Percentiles rank a stretch among this genome's conserved stretches.
These are phyloP conservation scores for Globisporangium nagaii DNA, from an alignment of 352 stramenopile species.

Conservation along the genomic window DNA sequence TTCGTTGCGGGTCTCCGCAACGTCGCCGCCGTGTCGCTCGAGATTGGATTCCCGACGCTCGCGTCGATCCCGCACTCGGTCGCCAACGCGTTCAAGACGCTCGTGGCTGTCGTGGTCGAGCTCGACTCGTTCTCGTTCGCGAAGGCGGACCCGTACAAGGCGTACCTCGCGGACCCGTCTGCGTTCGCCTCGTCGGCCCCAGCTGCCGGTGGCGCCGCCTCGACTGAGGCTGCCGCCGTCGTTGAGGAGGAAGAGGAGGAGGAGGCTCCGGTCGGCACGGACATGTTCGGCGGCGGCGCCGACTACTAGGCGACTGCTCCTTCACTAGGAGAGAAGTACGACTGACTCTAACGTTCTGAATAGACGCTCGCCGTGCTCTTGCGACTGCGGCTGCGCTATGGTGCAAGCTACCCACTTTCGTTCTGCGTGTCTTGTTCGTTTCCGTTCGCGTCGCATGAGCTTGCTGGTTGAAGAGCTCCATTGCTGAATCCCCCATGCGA, in stretches of 20 bases:
- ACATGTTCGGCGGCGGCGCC: slow-evolving; percentile 78
- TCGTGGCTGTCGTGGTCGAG: slow-evolving; percentile 95
- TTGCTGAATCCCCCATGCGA: background rate
- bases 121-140: slow-evolving; percentile 97
- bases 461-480: too few species aligned
- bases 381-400: slow-evolving; percentile 4
- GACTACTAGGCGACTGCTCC: slow-evolving; percentile 57
- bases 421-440: background rate
- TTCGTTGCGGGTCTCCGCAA: slow-evolving; percentile 93
- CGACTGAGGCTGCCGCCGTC: slow-evolving; percentile 47
- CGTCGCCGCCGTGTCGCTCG: slow-evolving; percentile 94
- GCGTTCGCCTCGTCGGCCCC: slow-evolving; percentile 88
- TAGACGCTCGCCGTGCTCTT: background rate
- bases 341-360: slow-evolving; percentile 14
- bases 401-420: slow-evolving; percentile 1
- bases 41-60: slow-evolving; percentile 95
- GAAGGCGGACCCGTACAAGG: slow-evolving; percentile 96
- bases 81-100: slow-evolving; percentile 98
- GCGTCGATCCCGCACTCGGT: slow-evolving; percentile 98
- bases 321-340: background rate
- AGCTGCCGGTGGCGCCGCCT: slow-evolving; percentile 72
- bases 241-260: slow-evolving; percentile 76
- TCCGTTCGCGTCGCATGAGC: too few species aligned
- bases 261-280: slow-evolving; percentile 76
- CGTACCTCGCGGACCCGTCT: slow-evolving; percentile 92